These are phyloP conservation scores for Fusarium dimerum DNA, from an alignment of 2,329 filamentous ascomycete genomes.

Conservation along the genomic window DNA sequence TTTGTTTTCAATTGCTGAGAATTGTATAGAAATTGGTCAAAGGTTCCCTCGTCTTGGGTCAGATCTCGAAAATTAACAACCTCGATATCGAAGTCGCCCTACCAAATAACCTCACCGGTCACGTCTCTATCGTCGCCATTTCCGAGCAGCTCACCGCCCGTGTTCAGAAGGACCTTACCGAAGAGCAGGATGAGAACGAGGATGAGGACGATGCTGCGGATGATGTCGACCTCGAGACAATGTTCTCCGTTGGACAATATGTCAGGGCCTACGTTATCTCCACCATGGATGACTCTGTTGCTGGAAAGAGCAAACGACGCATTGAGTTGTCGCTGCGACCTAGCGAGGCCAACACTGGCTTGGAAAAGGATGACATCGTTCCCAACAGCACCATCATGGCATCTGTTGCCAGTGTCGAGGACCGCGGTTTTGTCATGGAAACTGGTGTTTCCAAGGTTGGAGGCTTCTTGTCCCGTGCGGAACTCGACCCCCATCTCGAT, in stretches of 20 bases:
- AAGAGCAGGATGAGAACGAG: conserved; percentile 52
- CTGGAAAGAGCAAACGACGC: conserved; percentile 69
- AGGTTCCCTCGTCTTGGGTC: conserved; percentile 85
- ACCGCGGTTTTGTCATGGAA: conserved; percentile 94
- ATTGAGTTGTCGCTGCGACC: conserved; percentile 89
- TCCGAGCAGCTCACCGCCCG: conserved; percentile 77
- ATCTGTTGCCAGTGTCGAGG: conserved; percentile 87
- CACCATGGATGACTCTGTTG: conserved; percentile 65
- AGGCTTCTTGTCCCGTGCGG: conserved; percentile 84
- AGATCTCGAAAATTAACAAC: conserved; percentile 77
- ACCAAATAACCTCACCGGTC: conserved; percentile 90
- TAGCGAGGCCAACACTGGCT: conserved; percentile 72
- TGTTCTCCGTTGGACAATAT: conserved; percentile 86
- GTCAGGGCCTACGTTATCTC: conserved; percentile 81
- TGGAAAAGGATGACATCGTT: conserved; percentile 73
- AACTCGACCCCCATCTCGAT: conserved; percentile 67
- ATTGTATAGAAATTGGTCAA: conserved; percentile 70
- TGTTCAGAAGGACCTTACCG: conserved; percentile 66
- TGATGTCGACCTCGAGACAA: conserved; percentile 67
- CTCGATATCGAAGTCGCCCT: conserved; percentile 80
- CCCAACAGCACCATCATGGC: conserved; percentile 81
- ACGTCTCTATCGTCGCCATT: conserved; percentile 88
- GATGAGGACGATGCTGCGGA: conserved; percentile 50
- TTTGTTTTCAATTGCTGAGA: conserved; percentile 24
- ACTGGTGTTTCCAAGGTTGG: conserved; percentile 72